Base-by-base conservation (phyloP, 2,329 filamentous ascomycete species). In the Hypoxylon sp. region DNA sequence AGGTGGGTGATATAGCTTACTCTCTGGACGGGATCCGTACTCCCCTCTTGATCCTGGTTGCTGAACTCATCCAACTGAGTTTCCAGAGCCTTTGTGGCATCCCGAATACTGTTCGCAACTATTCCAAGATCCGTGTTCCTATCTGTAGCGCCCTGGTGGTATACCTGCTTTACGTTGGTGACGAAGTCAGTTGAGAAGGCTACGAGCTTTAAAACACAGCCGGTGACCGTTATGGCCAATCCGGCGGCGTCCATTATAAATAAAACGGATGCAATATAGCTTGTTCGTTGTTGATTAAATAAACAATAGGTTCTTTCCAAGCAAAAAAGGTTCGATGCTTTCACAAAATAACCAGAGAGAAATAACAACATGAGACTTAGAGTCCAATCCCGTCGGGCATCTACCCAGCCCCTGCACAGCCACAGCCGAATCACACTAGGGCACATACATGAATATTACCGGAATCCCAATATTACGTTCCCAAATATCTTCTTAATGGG, bases 161-260 rank as follows among this genome's bases (percentile, higher is more conserved):
- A 68, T n/a, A 74, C 64, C 36, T 75, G 69, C 38, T 74, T 74
- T 25, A 51, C 67, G 25, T 74, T 64, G 23, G 38, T 28, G 5
- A 73, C 60, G n/a, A 74, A 71, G 14, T 72, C 65, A 23, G 68
- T 64, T 5, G 69, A 69, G 48, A 73, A 65, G 30, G 69, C 34
- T 23, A 74, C 65, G 3, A 73, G 48, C 19, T 72, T 72, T 3
- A 72, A 36, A 17, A 66, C 68, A 32, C 60, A 66, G n/a, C 67
- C 70, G 2, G 67, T 63, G 14, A 74, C 61, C 3, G 65, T 45
- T 25, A 74, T 65, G 7, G 70, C 70, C 21, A 67, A 50, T 5
- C 61, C 67, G 5, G 59, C 64, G 6, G 68, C 67, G 50, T 74
- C 67, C 61, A 71, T 63, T 14, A 25, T 23, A 21, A 25, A 49